These are phyloP conservation scores for Rhodotorula sphaerocarpa DNA, from an alignment of 768 basidiomycete species.

Conservation along the genomic window DNA sequence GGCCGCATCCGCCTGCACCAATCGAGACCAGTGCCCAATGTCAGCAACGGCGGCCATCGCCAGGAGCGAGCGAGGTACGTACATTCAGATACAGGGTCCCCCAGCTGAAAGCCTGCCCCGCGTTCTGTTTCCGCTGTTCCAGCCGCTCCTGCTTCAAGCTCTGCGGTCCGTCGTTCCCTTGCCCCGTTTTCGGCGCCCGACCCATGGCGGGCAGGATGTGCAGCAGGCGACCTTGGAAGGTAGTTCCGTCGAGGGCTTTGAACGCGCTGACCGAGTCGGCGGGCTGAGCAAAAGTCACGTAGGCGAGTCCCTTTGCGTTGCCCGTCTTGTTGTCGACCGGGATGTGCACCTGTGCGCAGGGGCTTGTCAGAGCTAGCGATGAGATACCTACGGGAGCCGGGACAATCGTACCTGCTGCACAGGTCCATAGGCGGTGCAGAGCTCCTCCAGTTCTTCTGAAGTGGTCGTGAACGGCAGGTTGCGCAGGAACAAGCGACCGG, in stretches of 20 bases:
- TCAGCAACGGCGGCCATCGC: no score
- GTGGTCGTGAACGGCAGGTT: conserved; percentile 84
- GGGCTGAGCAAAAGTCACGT: conserved; percentile 51
- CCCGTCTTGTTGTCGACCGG: conserved; percentile 51
- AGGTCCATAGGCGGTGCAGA: conserved; percentile 63
- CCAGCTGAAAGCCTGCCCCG: conserved; percentile 82
- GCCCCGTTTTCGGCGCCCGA: conserved; percentile 41
- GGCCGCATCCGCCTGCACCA: conserved; percentile 85
- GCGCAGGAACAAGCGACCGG: conserved; percentile 72
- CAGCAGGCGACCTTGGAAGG: conserved; percentile 83
- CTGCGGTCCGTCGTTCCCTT: conserved; percentile 44
- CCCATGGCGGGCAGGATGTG: conserved; percentile 79
- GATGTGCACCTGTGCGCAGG: conserved; percentile 50
- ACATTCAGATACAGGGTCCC: conserved; percentile 96
- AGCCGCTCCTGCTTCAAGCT: conserved; percentile 56
- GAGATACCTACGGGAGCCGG: conserved; percentile 36
- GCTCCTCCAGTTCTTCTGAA: conserved; percentile 57
- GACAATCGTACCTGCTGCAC: conserved; percentile 61
- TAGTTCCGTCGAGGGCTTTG: conserved; percentile 65
- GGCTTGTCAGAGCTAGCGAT: background rate
- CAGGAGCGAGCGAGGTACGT: conserved; percentile 46
- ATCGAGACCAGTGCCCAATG: no score
- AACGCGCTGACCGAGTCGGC: conserved; percentile 61
- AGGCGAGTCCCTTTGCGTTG: conserved; percentile 57
- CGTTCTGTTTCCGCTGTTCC: conserved; percentile 57